These are phyloP conservation scores for Cyberlindnera maclurae DNA, from an alignment of 805 yeast species.

Conservation along the genomic window DNA sequence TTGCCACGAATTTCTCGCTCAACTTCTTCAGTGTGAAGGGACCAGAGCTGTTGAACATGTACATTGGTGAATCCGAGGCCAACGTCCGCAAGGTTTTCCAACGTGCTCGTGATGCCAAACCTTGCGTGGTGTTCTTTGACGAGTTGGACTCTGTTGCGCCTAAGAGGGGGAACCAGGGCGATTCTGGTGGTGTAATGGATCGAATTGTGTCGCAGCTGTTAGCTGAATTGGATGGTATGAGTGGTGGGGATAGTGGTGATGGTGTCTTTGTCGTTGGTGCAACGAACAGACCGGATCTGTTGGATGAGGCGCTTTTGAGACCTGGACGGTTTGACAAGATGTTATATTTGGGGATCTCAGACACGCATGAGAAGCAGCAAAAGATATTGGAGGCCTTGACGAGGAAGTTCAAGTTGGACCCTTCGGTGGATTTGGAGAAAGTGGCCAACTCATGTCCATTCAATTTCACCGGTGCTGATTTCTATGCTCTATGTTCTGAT, in stretches of 20 bases:
- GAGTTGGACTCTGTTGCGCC: slow-evolving; percentile 98
- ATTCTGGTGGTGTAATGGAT: slow-evolving; percentile 99
- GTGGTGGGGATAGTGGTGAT: slow-evolving; percentile 62
- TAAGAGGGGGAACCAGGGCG: slow-evolving; percentile 97
- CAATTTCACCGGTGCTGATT: slow-evolving; percentile 97
- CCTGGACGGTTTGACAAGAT: slow-evolving; percentile 95
- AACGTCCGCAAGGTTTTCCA: slow-evolving; percentile 93
- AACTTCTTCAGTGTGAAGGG: slow-evolving; percentile 97
- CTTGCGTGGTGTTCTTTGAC: slow-evolving; percentile 96
- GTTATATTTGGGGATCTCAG: slow-evolving; percentile 89
- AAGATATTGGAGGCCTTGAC: slow-evolving; percentile 85
- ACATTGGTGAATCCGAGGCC: slow-evolving; percentile 97
- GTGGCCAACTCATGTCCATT: slow-evolving; percentile 73
- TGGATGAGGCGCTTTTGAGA: slow-evolving; percentile 88
- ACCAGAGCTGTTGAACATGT: slow-evolving; percentile 94
- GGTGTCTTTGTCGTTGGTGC: slow-evolving; percentile 99
- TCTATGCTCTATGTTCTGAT: slow-evolving; percentile 92
- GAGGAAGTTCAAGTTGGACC: slow-evolving; percentile 62
- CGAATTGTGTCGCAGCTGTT: slow-evolving; percentile 91
- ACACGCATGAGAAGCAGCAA: slow-evolving; percentile 81
- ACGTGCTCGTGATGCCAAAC: slow-evolving; percentile 91
- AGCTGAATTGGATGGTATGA: slow-evolving; percentile 96
- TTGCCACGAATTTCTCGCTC: slow-evolving; percentile 89
- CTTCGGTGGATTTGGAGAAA: slow-evolving; percentile 47
- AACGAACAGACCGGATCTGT: slow-evolving; percentile 89